These are phyloP conservation scores for Aspergillus costaricaensis DNA, from an alignment of 2,329 filamentous ascomycete species.

Conservation along the genomic window DNA sequence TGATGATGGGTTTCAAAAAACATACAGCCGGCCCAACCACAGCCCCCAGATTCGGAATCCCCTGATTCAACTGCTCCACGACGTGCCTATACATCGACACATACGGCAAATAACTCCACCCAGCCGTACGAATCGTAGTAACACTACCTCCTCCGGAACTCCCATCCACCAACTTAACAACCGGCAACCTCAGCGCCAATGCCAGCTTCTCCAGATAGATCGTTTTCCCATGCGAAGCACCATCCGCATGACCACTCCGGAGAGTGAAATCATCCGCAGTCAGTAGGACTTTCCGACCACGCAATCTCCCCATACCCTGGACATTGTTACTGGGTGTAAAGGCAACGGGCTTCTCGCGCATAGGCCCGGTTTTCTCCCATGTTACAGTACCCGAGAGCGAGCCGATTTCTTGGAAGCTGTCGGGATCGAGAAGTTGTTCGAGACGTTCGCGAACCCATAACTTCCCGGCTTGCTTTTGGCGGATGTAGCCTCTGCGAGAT, in stretches of 20 bases:
- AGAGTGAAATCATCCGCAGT: constrained; percentile 67
- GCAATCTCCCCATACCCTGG: constrained; percentile 58
- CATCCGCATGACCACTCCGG: constrained; percentile 65
- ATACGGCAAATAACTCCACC: constrained; percentile 63
- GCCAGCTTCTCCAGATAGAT: constrained; percentile 65
- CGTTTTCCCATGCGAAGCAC: constrained; percentile 59
- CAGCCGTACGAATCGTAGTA: constrained; percentile 57
- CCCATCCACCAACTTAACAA: constrained; percentile 66
- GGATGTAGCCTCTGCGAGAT: constrained; percentile 59
- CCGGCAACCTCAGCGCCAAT: constrained; percentile 58
- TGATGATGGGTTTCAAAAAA: background rate
- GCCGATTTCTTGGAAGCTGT: constrained; percentile 61
- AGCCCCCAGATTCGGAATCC: constrained; percentile 66
- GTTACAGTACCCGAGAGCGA: constrained; percentile 61
- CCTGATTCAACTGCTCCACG: constrained; percentile 60
- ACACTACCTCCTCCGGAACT: constrained; percentile 64
- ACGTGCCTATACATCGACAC: constrained; percentile 57
- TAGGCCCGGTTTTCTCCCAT: constrained; percentile 53
- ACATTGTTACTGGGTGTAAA: constrained; percentile 65
- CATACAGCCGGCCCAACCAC: constrained; percentile 60
- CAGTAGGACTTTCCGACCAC: constrained; percentile 58
- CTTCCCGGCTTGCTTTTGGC: constrained; percentile 65
- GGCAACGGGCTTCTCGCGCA: constrained; percentile 45
- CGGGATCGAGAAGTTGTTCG: constrained; percentile 58
- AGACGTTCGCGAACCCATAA: constrained; percentile 66